Evolutionary conservation across 2,329 filamentous ascomycete species (phyloP).

Genomic region (Phialophora chinensis): DNA sequence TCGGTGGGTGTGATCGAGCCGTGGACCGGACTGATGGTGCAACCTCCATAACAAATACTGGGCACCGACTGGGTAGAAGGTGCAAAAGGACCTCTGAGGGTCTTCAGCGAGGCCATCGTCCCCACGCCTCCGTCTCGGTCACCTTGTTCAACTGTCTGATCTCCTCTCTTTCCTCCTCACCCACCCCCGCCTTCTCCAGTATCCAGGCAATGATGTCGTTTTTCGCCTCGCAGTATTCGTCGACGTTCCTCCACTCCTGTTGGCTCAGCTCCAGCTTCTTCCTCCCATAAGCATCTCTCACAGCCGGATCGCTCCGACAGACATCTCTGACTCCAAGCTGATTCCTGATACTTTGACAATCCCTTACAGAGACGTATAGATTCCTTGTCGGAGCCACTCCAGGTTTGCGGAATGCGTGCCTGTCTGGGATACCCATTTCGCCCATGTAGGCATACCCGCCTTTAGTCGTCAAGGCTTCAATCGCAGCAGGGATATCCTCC

Average conservation of each 20-base stretch:
- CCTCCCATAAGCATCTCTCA: constrained; percentile 42
- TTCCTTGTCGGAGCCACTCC: constrained; percentile 43
- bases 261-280: constrained; percentile 28
- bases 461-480: constrained; percentile 42
- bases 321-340: constrained; percentile 48
- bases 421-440: constrained; percentile 46
- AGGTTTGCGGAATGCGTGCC: constrained; percentile 45
- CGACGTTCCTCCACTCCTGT: constrained; percentile 32
- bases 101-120: not conserved
- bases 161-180: constrained; percentile 26
- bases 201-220: constrained; percentile 34
- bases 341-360: constrained; percentile 45
- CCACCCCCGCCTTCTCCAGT: constrained; percentile 30
- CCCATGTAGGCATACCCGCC: constrained; percentile 47
- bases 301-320: constrained; percentile 41
- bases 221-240: constrained; percentile 37
- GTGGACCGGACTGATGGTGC: not conserved
- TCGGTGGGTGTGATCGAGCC: not conserved
- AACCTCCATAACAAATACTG: not conserved
- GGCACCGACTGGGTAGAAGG: not conserved
- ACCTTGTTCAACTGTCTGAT: constrained; percentile 26
- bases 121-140: not conserved
- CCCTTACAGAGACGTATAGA: constrained; percentile 48
- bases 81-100: not conserved
- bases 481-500: constrained; percentile 40